Percentiles rank a stretch among this genome's conserved stretches.
phyloP scores from a whole-genome alignment of 371 early-diverging fungal species.

The Funneliformis caledonium region DNA sequence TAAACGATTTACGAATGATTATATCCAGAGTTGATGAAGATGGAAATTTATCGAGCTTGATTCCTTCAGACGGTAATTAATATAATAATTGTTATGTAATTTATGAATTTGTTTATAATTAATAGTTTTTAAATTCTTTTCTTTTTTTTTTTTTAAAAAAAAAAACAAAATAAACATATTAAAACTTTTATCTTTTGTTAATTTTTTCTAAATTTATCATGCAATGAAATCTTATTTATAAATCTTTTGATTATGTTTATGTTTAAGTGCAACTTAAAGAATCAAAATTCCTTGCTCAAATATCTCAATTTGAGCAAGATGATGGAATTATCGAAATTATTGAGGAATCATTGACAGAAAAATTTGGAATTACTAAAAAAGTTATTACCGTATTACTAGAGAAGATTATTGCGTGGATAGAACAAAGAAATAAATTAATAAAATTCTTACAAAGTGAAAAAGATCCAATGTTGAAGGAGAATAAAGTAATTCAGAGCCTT shows the following conservation, averaged over 20 bases:
- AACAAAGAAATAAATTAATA: slow-evolving; percentile 34
- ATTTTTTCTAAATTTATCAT: not conserved
- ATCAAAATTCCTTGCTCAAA: slow-evolving; percentile 35
- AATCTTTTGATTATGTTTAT: slow-evolving; percentile 19
- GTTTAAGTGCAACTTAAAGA: slow-evolving; percentile 34
- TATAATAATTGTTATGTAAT: not conserved
- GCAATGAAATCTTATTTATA: not conserved
- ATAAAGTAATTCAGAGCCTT: not conserved
- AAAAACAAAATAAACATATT: not conserved
- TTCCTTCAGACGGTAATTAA: not conserved
- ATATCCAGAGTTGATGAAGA: slow-evolving; percentile 45
- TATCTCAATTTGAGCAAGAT: slow-evolving; percentile 18
- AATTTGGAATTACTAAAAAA: slow-evolving; percentile 22
- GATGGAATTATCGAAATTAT: slow-evolving; percentile 23
- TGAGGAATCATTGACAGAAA: slow-evolving; percentile 16
- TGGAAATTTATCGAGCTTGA: not conserved
- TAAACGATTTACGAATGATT: slow-evolving; percentile 47
- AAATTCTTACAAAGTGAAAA: slow-evolving; percentile 20
- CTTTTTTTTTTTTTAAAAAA: not conserved
- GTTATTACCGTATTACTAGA: slow-evolving; percentile 27
- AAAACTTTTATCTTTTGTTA: not conserved
- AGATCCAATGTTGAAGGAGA: slow-evolving; percentile 2
- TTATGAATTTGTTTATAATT: not conserved
- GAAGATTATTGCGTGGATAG: slow-evolving; percentile 34
- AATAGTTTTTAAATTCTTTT: not conserved